phyloP scores from a whole-genome alignment of 371 early-diverging fungal species.

The Rhizopus arrhizus region DNA sequence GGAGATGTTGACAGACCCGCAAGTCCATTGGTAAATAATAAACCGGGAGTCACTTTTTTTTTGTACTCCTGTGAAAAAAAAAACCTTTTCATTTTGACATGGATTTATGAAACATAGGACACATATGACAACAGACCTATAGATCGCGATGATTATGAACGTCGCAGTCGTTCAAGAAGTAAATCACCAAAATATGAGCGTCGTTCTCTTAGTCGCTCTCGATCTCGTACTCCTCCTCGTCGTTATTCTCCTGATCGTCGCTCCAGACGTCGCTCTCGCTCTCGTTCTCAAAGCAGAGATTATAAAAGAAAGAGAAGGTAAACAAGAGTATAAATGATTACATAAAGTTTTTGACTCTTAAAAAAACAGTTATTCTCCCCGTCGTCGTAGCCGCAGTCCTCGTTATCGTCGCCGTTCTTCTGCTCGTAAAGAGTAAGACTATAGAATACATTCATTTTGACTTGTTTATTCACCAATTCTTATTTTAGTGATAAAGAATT shows the following conservation, averaged over 20 bases:
- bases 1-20: too few species aligned
- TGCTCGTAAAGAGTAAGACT: neutral
- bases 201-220: neutral
- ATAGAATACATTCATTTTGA: too few species aligned
- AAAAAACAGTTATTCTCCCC: neutral
- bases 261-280: neutral
- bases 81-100: too few species aligned
- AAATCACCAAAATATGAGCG: neutral
- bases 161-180: slow-evolving; percentile 1
- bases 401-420: neutral
- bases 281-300: slow-evolving; percentile 1
- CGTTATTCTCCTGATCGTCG: neutral
- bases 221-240: neutral
- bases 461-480: too few species aligned
- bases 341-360: too few species aligned
- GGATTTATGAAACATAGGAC: neutral
- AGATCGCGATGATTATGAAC: slow-evolving; percentile 2
- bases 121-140: neutral
- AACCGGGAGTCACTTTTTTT: too few species aligned
- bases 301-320: slow-evolving; percentile 1
- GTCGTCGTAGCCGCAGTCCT: slow-evolving; percentile 1
- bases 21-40: too few species aligned
- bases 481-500: slow-evolving; percentile 2
- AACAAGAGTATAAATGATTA: neutral
- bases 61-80: too few species aligned